phyloP scores from a whole-genome alignment of 768 basidiomycete species.

The Lentinula sp. region DNA sequence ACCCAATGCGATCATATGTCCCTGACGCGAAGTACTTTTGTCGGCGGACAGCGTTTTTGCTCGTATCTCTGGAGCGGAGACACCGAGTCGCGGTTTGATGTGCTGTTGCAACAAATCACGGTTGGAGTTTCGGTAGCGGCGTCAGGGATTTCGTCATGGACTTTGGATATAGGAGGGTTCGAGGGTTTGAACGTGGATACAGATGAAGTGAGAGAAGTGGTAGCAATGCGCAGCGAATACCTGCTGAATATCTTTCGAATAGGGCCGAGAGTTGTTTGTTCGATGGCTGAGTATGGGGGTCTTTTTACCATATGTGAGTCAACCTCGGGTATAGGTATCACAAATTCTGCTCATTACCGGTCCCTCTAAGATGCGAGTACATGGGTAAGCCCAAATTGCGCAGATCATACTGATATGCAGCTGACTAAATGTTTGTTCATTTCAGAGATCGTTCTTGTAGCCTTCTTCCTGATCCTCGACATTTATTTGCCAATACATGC shows the following conservation, averaged over 20 bases:
- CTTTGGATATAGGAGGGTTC: conserved; percentile 31
- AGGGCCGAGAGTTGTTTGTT: conserved; percentile 28
- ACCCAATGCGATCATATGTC: conserved; percentile 28
- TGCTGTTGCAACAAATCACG: conserved; percentile 28
- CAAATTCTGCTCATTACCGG: neutral
- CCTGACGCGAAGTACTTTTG: conserved; percentile 28
- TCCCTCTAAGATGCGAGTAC: conserved; percentile 20
- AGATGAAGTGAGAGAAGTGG: conserved; percentile 13
- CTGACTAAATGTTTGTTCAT: neutral
- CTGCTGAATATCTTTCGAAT: neutral
- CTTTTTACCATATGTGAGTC: conserved; percentile 29
- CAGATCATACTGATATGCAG: neutral
- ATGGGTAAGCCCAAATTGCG: conserved; percentile 17
- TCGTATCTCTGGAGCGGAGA: conserved; percentile 32
- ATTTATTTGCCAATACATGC: conserved; percentile 24
- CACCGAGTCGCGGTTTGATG: conserved; percentile 26
- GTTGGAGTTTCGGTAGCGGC: conserved; percentile 26
- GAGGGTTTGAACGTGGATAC: conserved; percentile 24
- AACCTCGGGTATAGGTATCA: neutral
- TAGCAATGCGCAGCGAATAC: neutral
- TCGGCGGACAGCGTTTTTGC: conserved; percentile 30
- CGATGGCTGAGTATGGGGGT: conserved; percentile 30
- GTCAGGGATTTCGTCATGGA: conserved; percentile 31
- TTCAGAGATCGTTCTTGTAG: conserved; percentile 22
- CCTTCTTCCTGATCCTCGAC: conserved; percentile 14